Evolutionary conservation across 2,329 filamentous ascomycete genomes (phyloP).

Genomic region (Fusarium sp.): DNA sequence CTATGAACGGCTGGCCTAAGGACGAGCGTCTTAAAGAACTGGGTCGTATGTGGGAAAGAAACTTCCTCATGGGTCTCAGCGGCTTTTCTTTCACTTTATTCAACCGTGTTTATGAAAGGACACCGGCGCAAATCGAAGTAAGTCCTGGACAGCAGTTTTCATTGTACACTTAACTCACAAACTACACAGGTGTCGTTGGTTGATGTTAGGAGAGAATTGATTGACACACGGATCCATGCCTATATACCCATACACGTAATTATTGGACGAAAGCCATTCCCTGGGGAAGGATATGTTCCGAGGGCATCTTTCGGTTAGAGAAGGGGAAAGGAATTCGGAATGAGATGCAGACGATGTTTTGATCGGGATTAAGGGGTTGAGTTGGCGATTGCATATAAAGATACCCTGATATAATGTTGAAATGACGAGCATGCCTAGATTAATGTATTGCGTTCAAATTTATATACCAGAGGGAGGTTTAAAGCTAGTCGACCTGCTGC

Average conservation of each 20-base stretch:
- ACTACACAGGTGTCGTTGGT: conserved; percentile 58
- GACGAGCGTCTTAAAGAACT: conserved; percentile 56
- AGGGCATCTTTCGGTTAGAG: conserved; percentile 20
- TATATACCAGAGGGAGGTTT: not conserved
- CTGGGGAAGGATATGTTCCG: conserved; percentile 44
- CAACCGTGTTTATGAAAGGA: conserved; percentile 54
- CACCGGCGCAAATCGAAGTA: conserved; percentile 62
- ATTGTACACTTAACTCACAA: conserved; percentile 18
- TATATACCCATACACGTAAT: conserved; percentile 63
- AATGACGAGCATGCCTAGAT: conserved; percentile 40
- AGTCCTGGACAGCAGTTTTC: conserved; percentile 15
- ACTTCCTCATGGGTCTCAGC: conserved; percentile 57
- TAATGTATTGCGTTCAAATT: conserved; percentile 21
- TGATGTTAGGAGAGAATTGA: conserved; percentile 60
- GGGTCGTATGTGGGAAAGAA: conserved; percentile 59
- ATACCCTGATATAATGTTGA: conserved; percentile 44
- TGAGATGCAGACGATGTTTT: conserved; percentile 9
- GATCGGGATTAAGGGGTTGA: conserved; percentile 18
- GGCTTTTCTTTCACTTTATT: conserved; percentile 57
- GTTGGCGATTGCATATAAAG: conserved; percentile 26
- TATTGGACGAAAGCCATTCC: conserved; percentile 61
- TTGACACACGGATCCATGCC: conserved; percentile 59
- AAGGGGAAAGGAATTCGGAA: not conserved
- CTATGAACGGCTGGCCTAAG: conserved; percentile 65
- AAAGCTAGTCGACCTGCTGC: not conserved